A percentile compares a stretch with the other conserved stretches of the same genome.
These are phyloP conservation scores for Paramyrothecium sp. DNA, from an alignment of 2,329 filamentous ascomycete species.

Conservation along the genomic window DNA sequence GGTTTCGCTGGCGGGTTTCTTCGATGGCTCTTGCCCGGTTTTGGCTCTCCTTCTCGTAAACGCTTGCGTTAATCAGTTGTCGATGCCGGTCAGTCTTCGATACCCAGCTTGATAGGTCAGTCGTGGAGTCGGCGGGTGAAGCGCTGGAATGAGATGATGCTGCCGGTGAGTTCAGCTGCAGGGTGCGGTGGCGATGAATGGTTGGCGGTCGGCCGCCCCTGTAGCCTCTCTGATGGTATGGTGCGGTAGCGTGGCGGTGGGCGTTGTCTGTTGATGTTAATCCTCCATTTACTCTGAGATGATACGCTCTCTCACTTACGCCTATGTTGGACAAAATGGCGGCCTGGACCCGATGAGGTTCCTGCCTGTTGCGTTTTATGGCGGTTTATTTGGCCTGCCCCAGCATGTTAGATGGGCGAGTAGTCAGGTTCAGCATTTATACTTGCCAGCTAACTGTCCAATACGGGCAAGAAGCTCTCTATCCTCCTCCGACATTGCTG, in stretches of 20 bases:
- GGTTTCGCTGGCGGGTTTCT: conserved; percentile 60
- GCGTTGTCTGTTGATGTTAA: conserved; percentile 22
- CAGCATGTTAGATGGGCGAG: conserved; percentile 2
- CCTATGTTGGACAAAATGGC: conserved; percentile 27
- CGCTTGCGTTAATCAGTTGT: conserved; percentile 77
- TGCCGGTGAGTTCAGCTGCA: conserved; percentile 58
- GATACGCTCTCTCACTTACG: conserved; percentile 26
- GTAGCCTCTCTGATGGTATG: conserved; percentile 32
- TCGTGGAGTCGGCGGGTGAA: conserved; percentile 31
- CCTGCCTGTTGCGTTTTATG: conserved; percentile 65
- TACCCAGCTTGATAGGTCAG: conserved; percentile 52
- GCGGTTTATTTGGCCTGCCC: conserved; percentile 72
- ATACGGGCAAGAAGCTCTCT: conserved; percentile 54
- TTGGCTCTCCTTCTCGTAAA: conserved; percentile 73
- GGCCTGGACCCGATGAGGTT: conserved; percentile 23
- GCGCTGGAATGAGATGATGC: conserved; percentile 34
- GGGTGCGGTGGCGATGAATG: conserved; percentile 48
- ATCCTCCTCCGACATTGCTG: conserved; percentile 46
- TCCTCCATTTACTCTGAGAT: conserved; percentile 6
- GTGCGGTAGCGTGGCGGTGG: conserved; percentile 27
- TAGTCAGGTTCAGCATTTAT: background rate
- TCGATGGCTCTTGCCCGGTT: conserved; percentile 70
- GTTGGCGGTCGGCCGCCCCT: conserved; percentile 32
- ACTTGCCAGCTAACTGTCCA: conserved; percentile 47
- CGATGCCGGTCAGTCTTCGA: conserved; percentile 73